Percentiles rank a stretch among this genome's conserved stretches.
Conservation (phyloP, 495 filamentous ascomycete genomes). For the Talaromyces trachyspermus region DNA sequence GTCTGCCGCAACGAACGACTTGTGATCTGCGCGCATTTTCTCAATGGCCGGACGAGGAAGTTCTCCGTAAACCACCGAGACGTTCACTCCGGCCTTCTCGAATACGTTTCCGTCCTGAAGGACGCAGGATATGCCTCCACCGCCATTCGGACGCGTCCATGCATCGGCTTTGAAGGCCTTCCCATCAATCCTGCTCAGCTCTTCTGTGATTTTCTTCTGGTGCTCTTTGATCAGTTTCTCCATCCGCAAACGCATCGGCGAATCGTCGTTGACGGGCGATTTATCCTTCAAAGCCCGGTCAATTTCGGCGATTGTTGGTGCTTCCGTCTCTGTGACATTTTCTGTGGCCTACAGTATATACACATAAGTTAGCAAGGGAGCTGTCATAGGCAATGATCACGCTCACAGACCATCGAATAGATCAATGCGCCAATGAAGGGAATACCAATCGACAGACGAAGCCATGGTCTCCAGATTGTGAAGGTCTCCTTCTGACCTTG, state of each 20-base stretch:
- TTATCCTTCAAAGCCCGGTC: conserved; percentile 38
- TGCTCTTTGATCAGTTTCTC: conserved; percentile 89
- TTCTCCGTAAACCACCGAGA: conserved; percentile 88
- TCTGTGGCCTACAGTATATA: conserved; percentile 36
- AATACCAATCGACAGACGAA: conserved; percentile 52
- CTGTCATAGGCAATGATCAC: conserved; percentile 6
- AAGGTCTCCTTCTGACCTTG: conserved; percentile 16
- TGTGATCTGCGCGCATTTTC: conserved; percentile 94
- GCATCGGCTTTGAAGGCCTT: conserved; percentile 72
- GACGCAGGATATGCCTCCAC: conserved; percentile 82
- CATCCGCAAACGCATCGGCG: conserved; percentile 97
- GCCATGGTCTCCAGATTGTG: conserved; percentile 44
- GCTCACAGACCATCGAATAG: conserved; percentile 55
- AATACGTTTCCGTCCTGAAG: conserved; percentile 94
- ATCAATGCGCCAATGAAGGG: conserved; percentile 55
- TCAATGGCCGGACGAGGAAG: conserved; percentile 80
- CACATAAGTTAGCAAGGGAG: conserved; percentile 1
- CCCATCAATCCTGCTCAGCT: conserved; percentile 75
- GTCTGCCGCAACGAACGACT: conserved; percentile 67
- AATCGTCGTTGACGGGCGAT: conserved; percentile 45
- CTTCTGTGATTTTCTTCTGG: conserved; percentile 76
- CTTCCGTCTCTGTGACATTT: conserved; percentile 45
- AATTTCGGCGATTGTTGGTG: conserved; percentile 50
- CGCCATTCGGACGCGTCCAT: conserved; percentile 83
- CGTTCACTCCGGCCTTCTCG: conserved; percentile 96